Evolutionary conservation across 805 yeast genomes (phyloP).

Genomic region (Candida bentonensis): DNA sequence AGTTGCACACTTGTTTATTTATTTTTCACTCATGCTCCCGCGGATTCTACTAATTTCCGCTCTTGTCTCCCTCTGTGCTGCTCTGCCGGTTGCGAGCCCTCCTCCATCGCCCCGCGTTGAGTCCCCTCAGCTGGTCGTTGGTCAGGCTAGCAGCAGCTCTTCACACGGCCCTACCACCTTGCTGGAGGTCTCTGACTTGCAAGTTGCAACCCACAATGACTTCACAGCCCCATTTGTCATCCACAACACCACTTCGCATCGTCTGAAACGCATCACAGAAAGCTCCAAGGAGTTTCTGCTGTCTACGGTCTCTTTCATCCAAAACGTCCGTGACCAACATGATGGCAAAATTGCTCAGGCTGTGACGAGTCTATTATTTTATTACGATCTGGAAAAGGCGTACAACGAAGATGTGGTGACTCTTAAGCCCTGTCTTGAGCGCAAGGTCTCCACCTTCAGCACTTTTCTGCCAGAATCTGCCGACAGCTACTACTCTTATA

Average conservation of each 20-base stretch:
- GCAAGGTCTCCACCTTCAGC: constrained; percentile 1
- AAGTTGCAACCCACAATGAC: no score
- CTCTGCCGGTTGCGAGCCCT: no score
- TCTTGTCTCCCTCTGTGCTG: no score
- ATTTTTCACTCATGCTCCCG: no score
- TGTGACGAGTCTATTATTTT: not conserved
- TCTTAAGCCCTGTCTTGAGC: not conserved
- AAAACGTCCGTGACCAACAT: not conserved
- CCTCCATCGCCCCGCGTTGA: no score
- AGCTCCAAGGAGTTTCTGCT: not conserved
- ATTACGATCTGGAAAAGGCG: not conserved
- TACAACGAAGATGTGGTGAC: not conserved
- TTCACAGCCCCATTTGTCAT: not conserved
- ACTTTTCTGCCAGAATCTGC: constrained; percentile 1
- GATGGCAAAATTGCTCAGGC: constrained; percentile 1
- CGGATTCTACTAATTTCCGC: no score
- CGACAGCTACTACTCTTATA: not conserved
- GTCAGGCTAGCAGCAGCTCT: no score
- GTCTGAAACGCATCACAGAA: not conserved
- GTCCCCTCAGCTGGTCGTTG: no score
- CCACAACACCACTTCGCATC: not conserved
- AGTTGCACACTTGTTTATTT: no score
- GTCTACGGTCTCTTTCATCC: not conserved
- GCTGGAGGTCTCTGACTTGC: no score
- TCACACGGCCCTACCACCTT: no score